Conservation (phyloP, 345 rosid species). For the Cochlearia excelsa region DNA sequence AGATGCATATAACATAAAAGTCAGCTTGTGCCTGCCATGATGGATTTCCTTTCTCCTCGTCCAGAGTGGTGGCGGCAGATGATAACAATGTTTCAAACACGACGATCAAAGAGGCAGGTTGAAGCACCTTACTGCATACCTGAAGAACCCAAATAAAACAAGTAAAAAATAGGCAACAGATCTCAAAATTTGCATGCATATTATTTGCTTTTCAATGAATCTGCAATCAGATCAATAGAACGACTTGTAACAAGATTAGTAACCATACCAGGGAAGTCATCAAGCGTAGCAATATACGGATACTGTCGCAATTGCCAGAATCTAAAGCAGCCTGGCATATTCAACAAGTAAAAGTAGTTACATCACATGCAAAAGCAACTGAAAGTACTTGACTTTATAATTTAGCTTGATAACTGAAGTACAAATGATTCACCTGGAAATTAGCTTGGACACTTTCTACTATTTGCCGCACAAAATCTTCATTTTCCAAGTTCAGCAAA, state of each 20-base stretch:
- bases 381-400: not conserved
- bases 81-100: slow-evolving; percentile 84
- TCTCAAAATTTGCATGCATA: slow-evolving; percentile 9
- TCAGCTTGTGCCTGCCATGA: slow-evolving; percentile 96
- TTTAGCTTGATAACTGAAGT: slow-evolving; percentile 1
- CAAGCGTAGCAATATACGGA: slow-evolving; percentile 86
- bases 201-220: not conserved
- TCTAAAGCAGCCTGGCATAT: slow-evolving; percentile 68
- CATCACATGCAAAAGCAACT: slow-evolving; percentile 9
- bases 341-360: slow-evolving; percentile 20
- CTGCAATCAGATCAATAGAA: slow-evolving; percentile 3
- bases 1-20: slow-evolving; percentile 83
- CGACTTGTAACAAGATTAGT: slow-evolving; percentile 1
- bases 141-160: slow-evolving; percentile 31
- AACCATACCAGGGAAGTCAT: slow-evolving; percentile 72
- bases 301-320: slow-evolving; percentile 62
- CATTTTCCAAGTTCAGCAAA: slow-evolving; percentile 88
- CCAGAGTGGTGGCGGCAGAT: slow-evolving; percentile 92
- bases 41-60: slow-evolving; percentile 97
- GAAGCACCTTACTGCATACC: slow-evolving; percentile 97
- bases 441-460: slow-evolving; percentile 53
- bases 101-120: slow-evolving; percentile 81
- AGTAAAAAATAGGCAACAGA: slow-evolving; percentile 16
- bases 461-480: slow-evolving; percentile 62
- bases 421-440: slow-evolving; percentile 61